These are phyloP conservation scores for Taxillus chinensis DNA, from an alignment of 164 flowering plant genomes.

Conservation along the genomic window DNA sequence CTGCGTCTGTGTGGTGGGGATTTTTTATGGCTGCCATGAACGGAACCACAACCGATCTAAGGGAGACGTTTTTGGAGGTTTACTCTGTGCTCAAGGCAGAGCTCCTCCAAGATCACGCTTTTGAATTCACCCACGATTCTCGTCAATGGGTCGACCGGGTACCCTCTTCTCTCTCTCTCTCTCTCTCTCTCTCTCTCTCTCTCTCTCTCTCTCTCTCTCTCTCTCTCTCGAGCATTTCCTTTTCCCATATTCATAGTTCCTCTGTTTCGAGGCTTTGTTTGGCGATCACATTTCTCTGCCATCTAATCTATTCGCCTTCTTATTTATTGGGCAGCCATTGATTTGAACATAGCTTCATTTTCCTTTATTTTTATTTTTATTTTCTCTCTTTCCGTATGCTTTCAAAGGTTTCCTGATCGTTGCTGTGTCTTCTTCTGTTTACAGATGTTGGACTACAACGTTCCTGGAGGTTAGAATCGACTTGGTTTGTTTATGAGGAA, in stretches of 20 bases:
- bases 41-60: neutral
- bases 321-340: no score
- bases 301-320: no score
- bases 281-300: no score
- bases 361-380: no score
- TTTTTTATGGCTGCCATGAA: no score
- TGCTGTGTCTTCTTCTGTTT: slow-evolving; percentile 1
- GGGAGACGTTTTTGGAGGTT: neutral
- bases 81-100: slow-evolving; percentile 27
- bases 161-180: slow-evolving; percentile 3
- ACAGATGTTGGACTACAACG: slow-evolving; percentile 99
- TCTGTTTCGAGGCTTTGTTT: no score
- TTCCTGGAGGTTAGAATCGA: slow-evolving; percentile 54
- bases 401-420: no score
- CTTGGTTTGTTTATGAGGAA: no score
- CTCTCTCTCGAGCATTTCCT: slow-evolving; percentile 10
- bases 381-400: no score
- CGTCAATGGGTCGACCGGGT: slow-evolving; percentile 87
- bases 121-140: slow-evolving; percentile 64
- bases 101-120: slow-evolving; percentile 75
- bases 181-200: slow-evolving; percentile 5
- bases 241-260: neutral
- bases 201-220: neutral
- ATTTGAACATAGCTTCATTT: no score
- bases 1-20: no score